These are phyloP conservation scores for Helicostylum pulchrum DNA, from an alignment of 192 early-diverging fungal species.

Conservation along the genomic window DNA sequence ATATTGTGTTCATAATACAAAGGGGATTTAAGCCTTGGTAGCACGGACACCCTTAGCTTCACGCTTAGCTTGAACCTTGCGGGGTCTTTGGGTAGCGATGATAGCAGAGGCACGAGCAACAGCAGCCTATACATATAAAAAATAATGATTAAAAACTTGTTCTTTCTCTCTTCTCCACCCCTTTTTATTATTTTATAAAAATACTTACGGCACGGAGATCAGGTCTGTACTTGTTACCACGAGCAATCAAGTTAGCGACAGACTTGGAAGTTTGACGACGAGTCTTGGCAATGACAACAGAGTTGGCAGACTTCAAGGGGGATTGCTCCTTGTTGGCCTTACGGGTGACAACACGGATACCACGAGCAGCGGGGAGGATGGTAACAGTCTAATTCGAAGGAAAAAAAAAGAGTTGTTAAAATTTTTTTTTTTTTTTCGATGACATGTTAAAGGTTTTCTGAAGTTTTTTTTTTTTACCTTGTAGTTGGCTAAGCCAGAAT, in stretches of 20 bases:
- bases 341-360: slow-evolving; percentile 60
- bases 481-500: slow-evolving; percentile 74
- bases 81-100: slow-evolving; percentile 59
- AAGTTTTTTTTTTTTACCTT: slow-evolving; percentile 48
- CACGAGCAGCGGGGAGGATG: slow-evolving; percentile 56
- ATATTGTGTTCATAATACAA: slow-evolving; percentile 8
- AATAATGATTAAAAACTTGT: background rate
- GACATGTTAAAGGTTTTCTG: background rate
- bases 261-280: slow-evolving; percentile 61
- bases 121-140: slow-evolving; percentile 51
- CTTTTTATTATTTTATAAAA: background rate
- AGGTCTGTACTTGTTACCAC: slow-evolving; percentile 57
- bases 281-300: slow-evolving; percentile 56
- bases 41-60: slow-evolving; percentile 58
- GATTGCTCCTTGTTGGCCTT: slow-evolving; percentile 56
- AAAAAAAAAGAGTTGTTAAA: background rate
- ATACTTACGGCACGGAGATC: slow-evolving; percentile 61
- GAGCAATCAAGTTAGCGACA: slow-evolving; percentile 61
- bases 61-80: slow-evolving; percentile 56
- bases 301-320: slow-evolving; percentile 49
- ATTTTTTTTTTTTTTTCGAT: background rate
- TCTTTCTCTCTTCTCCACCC: background rate
- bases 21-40: slow-evolving; percentile 36
- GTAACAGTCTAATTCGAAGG: slow-evolving; percentile 50
- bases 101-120: slow-evolving; percentile 69